phyloP scores from a whole-genome alignment of 2,329 filamentous ascomycete species.

The Pseudogymnoascus sp. region DNA sequence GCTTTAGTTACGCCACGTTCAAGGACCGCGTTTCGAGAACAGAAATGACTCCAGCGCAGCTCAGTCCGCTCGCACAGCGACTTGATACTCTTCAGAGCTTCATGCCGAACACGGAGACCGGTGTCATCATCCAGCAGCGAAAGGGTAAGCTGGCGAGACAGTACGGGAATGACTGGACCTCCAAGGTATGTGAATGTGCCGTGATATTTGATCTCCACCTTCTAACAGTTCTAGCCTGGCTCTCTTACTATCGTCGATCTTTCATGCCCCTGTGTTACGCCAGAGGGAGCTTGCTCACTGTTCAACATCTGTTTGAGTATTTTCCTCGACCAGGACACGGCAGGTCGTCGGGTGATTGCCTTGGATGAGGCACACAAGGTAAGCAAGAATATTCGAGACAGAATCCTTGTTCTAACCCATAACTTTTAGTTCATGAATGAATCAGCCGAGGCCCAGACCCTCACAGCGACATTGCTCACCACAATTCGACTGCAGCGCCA shows the following conservation, averaged over 20 bases:
- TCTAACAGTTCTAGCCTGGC: conserved; percentile 34
- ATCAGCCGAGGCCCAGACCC: conserved; percentile 45
- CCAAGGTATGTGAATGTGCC: conserved; percentile 16
- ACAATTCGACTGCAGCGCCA: conserved; percentile 68
- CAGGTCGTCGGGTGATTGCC: conserved; percentile 55
- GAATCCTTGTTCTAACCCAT: background rate
- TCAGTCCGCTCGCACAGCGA: conserved; percentile 50
- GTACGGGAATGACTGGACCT: conserved; percentile 23
- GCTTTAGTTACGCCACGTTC: conserved; percentile 43
- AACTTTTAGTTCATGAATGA: conserved; percentile 51
- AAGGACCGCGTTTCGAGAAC: conserved; percentile 29
- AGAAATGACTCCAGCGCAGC: conserved; percentile 45
- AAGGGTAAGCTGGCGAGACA: background rate
- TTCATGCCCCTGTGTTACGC: conserved; percentile 63
- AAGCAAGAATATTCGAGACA: conserved; percentile 12
- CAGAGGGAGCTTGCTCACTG: conserved; percentile 60
- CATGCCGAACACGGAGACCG: conserved; percentile 36
- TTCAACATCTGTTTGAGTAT: conserved; percentile 67
- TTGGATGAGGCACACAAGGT: conserved; percentile 75
- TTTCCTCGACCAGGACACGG: conserved; percentile 51
- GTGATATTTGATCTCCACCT: background rate
- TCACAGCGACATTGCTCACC: conserved; percentile 57
- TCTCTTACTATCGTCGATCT: conserved; percentile 64
- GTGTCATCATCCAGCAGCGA: background rate
- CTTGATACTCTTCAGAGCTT: conserved; percentile 60